Percentiles rank a stretch among this genome's conserved stretches.
Evolutionary conservation across 176 grass and related monocot species (phyloP).

Genomic region (Phyllostachys edulis): DNA sequence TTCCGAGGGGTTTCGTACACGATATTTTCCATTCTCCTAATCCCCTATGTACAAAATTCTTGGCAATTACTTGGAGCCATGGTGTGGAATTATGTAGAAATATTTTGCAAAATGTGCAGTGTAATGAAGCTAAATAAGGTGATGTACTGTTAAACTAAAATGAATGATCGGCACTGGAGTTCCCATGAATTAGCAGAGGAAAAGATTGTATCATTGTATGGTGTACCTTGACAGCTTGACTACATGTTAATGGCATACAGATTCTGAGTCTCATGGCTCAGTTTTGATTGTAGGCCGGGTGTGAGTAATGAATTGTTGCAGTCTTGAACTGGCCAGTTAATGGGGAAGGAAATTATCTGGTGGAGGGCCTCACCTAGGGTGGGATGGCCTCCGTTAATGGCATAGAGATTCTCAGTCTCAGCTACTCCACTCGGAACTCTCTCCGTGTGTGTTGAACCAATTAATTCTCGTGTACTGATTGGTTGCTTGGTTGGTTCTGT

Average conservation of each 20-base stretch:
- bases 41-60: conserved; percentile 37
- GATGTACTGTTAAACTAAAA: conserved; percentile 5
- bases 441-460: background rate
- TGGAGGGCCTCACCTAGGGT: too few relatives aligned
- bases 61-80: background rate
- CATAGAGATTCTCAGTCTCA: too few relatives aligned
- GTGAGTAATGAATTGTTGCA: background rate
- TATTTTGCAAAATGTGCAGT: background rate
- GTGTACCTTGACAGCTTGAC: background rate
- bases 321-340: too few relatives aligned
- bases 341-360: too few relatives aligned
- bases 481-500: too few relatives aligned
- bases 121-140: conserved; percentile 24
- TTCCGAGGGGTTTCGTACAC: background rate
- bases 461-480: background rate
- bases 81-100: background rate
- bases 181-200: background rate
- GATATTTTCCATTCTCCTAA: background rate
- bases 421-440: too few relatives aligned
- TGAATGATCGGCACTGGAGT: background rate
- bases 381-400: too few relatives aligned
- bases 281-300: background rate
- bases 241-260: background rate
- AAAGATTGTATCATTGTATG: background rate
- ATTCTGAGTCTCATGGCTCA: background rate